Evolutionary conservation across 2,329 filamentous ascomycete genomes (phyloP).

Genomic region (Ceratocystis albifundus): DNA sequence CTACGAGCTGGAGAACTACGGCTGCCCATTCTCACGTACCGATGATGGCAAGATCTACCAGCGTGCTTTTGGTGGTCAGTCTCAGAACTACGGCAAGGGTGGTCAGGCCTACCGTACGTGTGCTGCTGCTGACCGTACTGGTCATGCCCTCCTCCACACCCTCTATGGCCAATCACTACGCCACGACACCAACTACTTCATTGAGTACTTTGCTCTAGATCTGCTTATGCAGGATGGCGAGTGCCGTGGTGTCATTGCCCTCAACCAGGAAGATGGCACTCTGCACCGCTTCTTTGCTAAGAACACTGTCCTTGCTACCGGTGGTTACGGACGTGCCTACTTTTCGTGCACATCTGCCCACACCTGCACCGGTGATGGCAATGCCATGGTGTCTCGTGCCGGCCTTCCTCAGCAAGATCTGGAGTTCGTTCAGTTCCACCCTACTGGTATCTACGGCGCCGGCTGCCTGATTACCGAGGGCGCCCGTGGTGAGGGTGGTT

Average conservation of each 20-base stretch:
- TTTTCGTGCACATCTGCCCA: slow-evolving; percentile 97
- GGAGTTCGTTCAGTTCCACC: slow-evolving; percentile 99
- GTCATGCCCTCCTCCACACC: slow-evolving; percentile 94
- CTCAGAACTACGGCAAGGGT: slow-evolving; percentile 87
- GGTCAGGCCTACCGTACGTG: slow-evolving; percentile 97
- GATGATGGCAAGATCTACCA: slow-evolving; percentile 97
- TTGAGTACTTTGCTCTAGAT: slow-evolving; percentile 96
- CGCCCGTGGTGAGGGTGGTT: slow-evolving; percentile 94
- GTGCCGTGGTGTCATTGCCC: slow-evolving; percentile 91
- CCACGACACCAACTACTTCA: slow-evolving; percentile 99
- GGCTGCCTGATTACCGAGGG: slow-evolving; percentile 97
- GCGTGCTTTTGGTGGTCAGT: slow-evolving; percentile 96
- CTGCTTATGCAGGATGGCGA: slow-evolving; percentile 95
- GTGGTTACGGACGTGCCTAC: slow-evolving; percentile 95
- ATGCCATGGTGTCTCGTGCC: slow-evolving; percentile 97
- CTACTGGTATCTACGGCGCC: slow-evolving; percentile 96
- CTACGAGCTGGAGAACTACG: slow-evolving; percentile 93
- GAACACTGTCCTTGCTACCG: slow-evolving; percentile 93
- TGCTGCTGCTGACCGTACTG: slow-evolving; percentile 90
- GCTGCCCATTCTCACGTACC: slow-evolving; percentile 91
- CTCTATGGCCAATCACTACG: slow-evolving; percentile 93
- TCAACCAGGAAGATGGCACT: slow-evolving; percentile 98
- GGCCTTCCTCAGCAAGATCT: slow-evolving; percentile 98
- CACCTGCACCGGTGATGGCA: slow-evolving; percentile 97
- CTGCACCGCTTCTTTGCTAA: slow-evolving; percentile 93